Percentiles rank a stretch among this genome's conserved stretches.
Conservation (phyloP, 2,329 filamentous ascomycete species). For the Sporothrix pallida region DNA sequence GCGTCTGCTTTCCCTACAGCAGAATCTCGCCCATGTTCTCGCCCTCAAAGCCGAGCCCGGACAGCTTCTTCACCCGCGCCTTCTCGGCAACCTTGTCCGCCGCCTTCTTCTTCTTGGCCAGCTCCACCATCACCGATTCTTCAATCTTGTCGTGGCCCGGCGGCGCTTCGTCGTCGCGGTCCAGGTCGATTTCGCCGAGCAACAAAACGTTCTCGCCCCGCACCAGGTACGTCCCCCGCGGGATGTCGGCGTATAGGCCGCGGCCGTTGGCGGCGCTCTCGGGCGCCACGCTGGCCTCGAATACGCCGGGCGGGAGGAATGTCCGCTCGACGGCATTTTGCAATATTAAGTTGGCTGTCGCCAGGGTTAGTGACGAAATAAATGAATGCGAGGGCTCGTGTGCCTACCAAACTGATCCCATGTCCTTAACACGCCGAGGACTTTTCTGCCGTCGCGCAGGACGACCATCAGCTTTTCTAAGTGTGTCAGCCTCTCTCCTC, state of each 20-base stretch:
- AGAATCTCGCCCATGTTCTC: constrained; percentile 80
- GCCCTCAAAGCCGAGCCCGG: constrained; percentile 83
- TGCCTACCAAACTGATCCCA: constrained; percentile 99
- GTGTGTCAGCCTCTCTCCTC: background rate
- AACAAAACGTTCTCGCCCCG: constrained; percentile 96
- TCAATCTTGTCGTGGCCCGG: constrained; percentile 63
- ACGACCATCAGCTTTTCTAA: constrained; percentile 93
- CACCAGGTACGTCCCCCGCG: constrained; percentile 86
- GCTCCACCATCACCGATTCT: constrained; percentile 62
- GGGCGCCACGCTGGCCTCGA: constrained; percentile 43
- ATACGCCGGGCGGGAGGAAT: constrained; percentile 64
- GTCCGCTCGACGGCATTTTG: constrained; percentile 91
- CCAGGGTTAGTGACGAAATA: too few relatives aligned
- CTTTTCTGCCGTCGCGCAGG: constrained; percentile 89
- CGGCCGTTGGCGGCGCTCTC: constrained; percentile 45
- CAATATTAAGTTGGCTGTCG: constrained; percentile 90
- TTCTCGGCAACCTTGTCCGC: constrained; percentile 76
- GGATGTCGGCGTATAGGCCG: constrained; percentile 80
- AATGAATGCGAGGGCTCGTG: too few relatives aligned
- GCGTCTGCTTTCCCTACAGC: constrained; percentile 53
- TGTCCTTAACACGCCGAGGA: constrained; percentile 88
- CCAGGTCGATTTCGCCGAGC: constrained; percentile 93
- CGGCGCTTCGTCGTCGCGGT: constrained; percentile 89
- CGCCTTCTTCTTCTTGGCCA: constrained; percentile 74
- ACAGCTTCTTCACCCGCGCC: constrained; percentile 71